A percentile compares a stretch with the other conserved stretches of the same genome.
phyloP scores from a whole-genome alignment of 352 stramenopile species.

The Plasmopara viticola region DNA sequence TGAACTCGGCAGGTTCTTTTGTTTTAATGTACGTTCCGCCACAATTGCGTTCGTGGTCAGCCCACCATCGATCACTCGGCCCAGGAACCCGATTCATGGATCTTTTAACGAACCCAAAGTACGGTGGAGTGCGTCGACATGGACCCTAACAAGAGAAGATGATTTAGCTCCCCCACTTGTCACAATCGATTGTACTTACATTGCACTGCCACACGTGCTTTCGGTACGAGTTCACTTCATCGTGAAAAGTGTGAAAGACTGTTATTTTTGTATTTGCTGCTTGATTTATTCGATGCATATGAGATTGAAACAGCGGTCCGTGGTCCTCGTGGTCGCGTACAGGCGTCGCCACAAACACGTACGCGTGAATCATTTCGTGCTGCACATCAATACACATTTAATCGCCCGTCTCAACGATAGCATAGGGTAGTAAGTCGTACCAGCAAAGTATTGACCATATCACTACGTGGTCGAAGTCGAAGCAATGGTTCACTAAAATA shows the following conservation, averaged over 20 bases:
- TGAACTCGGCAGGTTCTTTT: constrained; percentile 57
- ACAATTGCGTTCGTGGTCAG: constrained; percentile 56
- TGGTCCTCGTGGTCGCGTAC: constrained; percentile 83
- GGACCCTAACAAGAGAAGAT: constrained; percentile 31
- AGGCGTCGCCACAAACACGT: constrained; percentile 73
- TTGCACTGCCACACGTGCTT: constrained; percentile 84
- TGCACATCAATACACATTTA: constrained; percentile 14
- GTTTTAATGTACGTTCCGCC: constrained; percentile 69
- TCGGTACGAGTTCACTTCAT: constrained; percentile 83
- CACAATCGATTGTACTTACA: constrained; percentile 25
- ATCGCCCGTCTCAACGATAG: neutral
- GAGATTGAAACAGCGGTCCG: constrained; percentile 69
- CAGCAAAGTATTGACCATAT: constrained; percentile 84
- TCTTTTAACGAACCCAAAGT: constrained; percentile 82
- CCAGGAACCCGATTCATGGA: constrained; percentile 83
- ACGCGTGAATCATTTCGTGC: constrained; percentile 91
- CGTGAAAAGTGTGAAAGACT: constrained; percentile 86
- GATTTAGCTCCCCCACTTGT: neutral
- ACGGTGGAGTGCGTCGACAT: constrained; percentile 50
- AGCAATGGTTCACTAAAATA: constrained; percentile 64
- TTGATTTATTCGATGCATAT: constrained; percentile 78
- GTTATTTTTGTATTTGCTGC: constrained; percentile 68
- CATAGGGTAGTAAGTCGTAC: constrained; percentile 16
- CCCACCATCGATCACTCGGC: constrained; percentile 67
- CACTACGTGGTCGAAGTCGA: constrained; percentile 68